Evolutionary conservation across 2,329 filamentous ascomycete species (phyloP), one percentile per base, ranked within the genome.

Genomic region (Diaporthe destruens): DNA sequence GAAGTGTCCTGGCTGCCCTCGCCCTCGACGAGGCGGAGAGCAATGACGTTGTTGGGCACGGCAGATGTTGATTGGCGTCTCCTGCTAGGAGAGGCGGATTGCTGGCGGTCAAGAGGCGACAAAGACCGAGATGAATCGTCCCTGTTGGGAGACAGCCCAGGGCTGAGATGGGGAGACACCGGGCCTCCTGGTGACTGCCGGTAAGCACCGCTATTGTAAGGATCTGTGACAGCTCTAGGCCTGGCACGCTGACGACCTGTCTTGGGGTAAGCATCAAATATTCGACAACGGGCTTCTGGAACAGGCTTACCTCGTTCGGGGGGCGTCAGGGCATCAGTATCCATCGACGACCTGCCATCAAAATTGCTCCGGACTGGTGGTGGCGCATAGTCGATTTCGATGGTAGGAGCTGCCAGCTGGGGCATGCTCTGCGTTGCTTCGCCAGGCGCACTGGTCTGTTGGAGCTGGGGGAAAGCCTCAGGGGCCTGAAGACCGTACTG

Each of bases 311-410:
- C 88, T 87, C 89, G 84, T 75, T 94, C 89, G 16, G 96, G 96
- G 0, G 95, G 95, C 66, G 93, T 96, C 74, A 98, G 84, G 5
- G 95, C 94, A 80, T 97, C 94, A 75, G 91, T 88, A 76, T 94
- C 90, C 76, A 91, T 85, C n/a, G 87, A 86, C 39, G 87, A 83
- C 78, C 93, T 94, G 25, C 88, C 88, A 75, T 92, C 92, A 79
- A 93, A 92, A 76, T 87, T 90, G 69, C 86, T 88, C 77, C 89
- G 89, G 72, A 88, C 85, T 68, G 93, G 89, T 11, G 91, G 91
- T 32, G 95, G 95, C 20, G 95, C 95, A 81, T 94, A 95, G 80
- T 98, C 94, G 77, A 98, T 96, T 79, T 96, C 97, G 82, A 98
- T 98, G 67, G 95, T 94, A 0, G 95, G 95, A n/a, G 95, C 94